These are phyloP conservation scores for Colletotrichum liaoningense DNA, from an alignment of 2,329 filamentous ascomycete species.

Conservation along the genomic window DNA sequence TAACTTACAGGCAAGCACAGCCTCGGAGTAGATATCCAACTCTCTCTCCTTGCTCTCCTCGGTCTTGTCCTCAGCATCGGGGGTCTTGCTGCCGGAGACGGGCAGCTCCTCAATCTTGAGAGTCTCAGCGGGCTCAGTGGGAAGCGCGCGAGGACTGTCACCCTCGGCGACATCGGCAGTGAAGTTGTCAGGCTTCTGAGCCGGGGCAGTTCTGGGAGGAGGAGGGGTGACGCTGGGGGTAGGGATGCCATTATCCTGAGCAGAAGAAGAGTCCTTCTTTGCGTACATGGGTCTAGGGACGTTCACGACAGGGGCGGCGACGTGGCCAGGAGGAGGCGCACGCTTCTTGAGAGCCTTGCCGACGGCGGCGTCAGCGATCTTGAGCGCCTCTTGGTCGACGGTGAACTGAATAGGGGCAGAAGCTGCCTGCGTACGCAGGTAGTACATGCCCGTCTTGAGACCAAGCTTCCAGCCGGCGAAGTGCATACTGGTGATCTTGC, in stretches of 20 bases:
- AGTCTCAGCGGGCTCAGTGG: conserved; percentile 75
- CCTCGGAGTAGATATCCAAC: conserved; percentile 94
- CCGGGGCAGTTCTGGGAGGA: conserved; percentile 64
- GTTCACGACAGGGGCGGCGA: conserved; percentile 66
- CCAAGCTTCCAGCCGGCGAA: conserved; percentile 99
- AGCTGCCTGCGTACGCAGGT: conserved; percentile 96
- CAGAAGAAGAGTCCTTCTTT: conserved; percentile 58
- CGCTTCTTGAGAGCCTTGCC: conserved; percentile 79
- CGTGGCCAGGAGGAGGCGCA: conserved; percentile 66
- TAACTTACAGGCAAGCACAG: conserved; percentile 84
- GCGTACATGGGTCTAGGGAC: conserved; percentile 76
- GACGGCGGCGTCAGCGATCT: conserved; percentile 84
- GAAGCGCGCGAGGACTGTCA: conserved; percentile 82
- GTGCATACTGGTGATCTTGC: conserved; percentile 99
- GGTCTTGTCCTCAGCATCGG: conserved; percentile 79
- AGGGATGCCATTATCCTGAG: conserved; percentile 69
- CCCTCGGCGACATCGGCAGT: conserved; percentile 82
- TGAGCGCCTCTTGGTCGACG: conserved; percentile 94
- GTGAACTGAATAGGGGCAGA: conserved; percentile 99
- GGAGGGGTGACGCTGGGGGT: conserved; percentile 77
- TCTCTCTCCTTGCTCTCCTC: conserved; percentile 80
- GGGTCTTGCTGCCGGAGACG: conserved; percentile 60
- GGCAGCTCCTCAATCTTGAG: conserved; percentile 74
- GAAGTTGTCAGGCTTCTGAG: conserved; percentile 73
- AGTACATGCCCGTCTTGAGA: conserved; percentile 99